phyloP scores from a whole-genome alignment of 2,329 filamentous ascomycete genomes.

The Penicillium expansum region DNA sequence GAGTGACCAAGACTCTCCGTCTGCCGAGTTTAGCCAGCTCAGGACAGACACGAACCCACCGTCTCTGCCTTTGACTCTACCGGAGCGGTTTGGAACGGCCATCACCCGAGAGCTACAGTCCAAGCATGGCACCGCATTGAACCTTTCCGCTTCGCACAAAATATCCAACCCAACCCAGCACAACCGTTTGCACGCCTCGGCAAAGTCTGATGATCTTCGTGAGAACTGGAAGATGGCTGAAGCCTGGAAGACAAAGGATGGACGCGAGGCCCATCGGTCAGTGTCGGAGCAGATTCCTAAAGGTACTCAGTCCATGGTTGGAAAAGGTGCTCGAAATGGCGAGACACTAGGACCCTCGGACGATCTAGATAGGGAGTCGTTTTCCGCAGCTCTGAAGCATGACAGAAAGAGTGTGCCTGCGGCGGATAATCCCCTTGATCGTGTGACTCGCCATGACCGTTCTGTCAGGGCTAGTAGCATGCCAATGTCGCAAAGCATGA shows the following conservation, averaged over 20 bases:
- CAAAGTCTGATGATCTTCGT: constrained; percentile 20
- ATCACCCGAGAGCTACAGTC: constrained; percentile 32
- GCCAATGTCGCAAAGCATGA: background rate
- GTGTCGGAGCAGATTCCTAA: background rate
- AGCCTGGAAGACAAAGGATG: constrained; percentile 17
- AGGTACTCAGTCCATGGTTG: background rate
- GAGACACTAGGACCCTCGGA: background rate
- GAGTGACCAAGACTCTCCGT: constrained; percentile 12
- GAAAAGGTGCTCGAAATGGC: background rate
- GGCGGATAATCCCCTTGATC: background rate
- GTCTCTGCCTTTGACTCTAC: constrained; percentile 25
- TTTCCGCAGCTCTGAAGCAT: constrained; percentile 26
- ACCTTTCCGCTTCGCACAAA: constrained; percentile 12
- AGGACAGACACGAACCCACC: constrained; percentile 14
- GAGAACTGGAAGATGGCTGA: constrained; percentile 22
- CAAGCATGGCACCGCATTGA: constrained; percentile 22
- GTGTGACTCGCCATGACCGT: background rate
- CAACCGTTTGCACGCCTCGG: constrained; percentile 15
- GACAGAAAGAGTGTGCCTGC: constrained; percentile 13
- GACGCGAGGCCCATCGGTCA: background rate
- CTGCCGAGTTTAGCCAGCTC: constrained; percentile 4
- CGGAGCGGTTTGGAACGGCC: constrained; percentile 30
- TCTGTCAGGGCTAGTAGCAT: background rate
- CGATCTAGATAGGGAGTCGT: constrained; percentile 27
- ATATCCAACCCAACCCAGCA: constrained; percentile 1